Base-by-base conservation (phyloP, 139 green algal species). In the Chlamydomonas applanata region DNA sequence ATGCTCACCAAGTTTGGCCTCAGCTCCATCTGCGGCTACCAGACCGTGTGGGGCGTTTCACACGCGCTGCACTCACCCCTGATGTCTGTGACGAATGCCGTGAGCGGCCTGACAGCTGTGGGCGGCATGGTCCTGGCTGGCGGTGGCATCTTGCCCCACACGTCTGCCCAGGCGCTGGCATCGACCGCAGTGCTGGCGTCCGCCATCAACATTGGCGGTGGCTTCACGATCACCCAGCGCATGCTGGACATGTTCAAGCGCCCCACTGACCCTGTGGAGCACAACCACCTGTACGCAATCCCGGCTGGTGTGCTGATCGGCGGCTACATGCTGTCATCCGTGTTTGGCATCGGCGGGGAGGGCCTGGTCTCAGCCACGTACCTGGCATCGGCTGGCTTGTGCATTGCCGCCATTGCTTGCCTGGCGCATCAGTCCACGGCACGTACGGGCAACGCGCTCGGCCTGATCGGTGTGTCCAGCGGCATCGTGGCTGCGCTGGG, bases 181-280 rank as follows among this genome's bases (percentile, higher is more conserved):
- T 76, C 83, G 0, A 40, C 77, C 3, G 91, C 93, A 22, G 88
- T 97, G 56, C 32, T 89, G 20, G 80, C 84, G 0, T 92, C 84
- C 3, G 85, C 90, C 4, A 78, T 97, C 75, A 97, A 97, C 85
- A 97, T 97, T 59, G 88, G 86, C 24, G 92, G 92, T 22, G 92
- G 92, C 36, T 97, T 97, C 82, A 91, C 87, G 34, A 89, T 97
- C 82, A 97, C 92, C 0, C 76, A 83, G 76, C 76, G 81, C 56
- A 97, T 97, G 93, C 89, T 97, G 57, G 90, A 94, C 82, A 97
- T 97, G 92, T 97, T 97, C 88, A 88, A 88, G 74, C 82, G 91
- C 17, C 86, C 89, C 14, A 65, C 60, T 27, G 91, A 97, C 78
- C 89, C 92, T 2, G 76, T 84, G 0, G 88, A 95, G 79, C 86